Base-by-base conservation (phyloP, 2,329 filamentous ascomycete species). In the Monosporascus sp. region DNA sequence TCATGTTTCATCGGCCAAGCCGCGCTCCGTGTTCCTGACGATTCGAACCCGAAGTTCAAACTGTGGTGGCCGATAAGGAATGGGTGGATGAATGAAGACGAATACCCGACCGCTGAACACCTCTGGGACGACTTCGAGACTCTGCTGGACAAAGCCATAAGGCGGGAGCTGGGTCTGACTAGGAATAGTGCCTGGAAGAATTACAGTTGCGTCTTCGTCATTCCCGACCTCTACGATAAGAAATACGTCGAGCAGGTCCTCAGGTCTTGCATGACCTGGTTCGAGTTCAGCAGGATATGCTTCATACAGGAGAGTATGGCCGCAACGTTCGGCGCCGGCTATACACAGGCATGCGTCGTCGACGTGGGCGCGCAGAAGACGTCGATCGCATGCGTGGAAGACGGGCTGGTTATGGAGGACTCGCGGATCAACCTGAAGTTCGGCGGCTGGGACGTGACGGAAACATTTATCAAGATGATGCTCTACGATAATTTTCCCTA, bases 341-440 rank as follows among this genome's bases (percentile, higher is more conserved):
- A 95, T 65, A 95, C 92, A 1, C 90, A 89, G 57, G 89, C 90
- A 20, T 99, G 94, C 63, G 91, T 99, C 52, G 91, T 99, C 11
- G 94, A 99, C 67, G 88, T 99, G 52, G 94, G 94, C 14, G 93
- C 94, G 1, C 91, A 97, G 68, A 99, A 99, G 78, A 97, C 94
- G 1, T 96, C 94, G 0, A 88, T 99, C 35, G 93, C 92, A 57
- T 99, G 94, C 61, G 92, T 99, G 11, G 94, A 99, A 64, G 94
- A 99, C 69, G 94, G 94, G 2, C 88, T 99, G 72, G 91, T 90
- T 65, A 82, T 96, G 25, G 94, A 97, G 58, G 93, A 97, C 66
- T 99, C 94, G 17, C 84, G 94, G 17, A 83, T 99, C 67, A 97
- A 97, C 68, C 75, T 99, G 59, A 97, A 99, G 69, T 96, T 88